Conservation (phyloP, 2,329 filamentous ascomycete species). For the Paecilomyces dactylethromorphus region DNA sequence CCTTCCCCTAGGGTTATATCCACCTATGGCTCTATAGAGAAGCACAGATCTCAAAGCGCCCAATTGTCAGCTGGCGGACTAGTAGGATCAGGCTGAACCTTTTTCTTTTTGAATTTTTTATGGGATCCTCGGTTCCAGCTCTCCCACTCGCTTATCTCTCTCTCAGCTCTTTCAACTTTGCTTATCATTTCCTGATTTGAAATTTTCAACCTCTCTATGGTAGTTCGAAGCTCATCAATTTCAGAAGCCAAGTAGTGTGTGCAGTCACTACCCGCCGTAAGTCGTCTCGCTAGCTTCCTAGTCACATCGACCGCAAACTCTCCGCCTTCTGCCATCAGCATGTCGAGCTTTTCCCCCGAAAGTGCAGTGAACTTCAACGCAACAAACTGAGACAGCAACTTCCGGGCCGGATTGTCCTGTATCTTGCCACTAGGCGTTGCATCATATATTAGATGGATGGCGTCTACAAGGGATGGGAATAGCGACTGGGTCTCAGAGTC, state of each 20-base stretch:
- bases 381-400: constrained; percentile 1
- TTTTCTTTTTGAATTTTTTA: neutral
- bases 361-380: neutral
- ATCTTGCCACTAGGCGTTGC: neutral
- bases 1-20: no score
- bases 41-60: no score
- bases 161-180: neutral
- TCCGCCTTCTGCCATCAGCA: neutral
- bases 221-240: neutral
- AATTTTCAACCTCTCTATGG: neutral
- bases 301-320: neutral
- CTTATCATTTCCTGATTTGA: neutral
- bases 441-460: neutral
- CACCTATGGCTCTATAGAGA: no score
- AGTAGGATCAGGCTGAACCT: neutral
- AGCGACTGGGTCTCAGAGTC: neutral
- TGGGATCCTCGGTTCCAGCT: neutral
- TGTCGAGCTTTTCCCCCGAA: neutral
- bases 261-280: neutral
- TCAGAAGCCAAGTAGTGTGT: neutral
- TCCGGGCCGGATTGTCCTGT: neutral
- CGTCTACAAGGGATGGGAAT: neutral
- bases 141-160: neutral
- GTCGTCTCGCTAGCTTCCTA: neutral
- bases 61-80: no score